Conservation (phyloP, 257 asterid species). For the Nicotiana otophora region DNA sequence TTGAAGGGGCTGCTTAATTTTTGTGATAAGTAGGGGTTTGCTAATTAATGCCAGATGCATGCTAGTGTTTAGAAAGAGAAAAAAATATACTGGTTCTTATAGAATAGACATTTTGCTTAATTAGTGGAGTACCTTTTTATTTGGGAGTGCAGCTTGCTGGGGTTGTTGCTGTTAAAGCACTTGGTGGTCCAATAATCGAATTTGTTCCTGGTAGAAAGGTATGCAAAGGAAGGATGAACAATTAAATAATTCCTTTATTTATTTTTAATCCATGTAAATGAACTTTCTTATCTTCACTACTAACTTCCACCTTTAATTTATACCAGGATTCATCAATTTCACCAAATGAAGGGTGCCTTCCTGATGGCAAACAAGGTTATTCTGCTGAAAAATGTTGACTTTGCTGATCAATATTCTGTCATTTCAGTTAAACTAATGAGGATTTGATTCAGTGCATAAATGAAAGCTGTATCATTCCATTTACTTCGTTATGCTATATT, state of each 20-base stretch:
- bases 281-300: not conserved
- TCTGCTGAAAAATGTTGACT: not conserved
- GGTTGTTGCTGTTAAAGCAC: slow-evolving; percentile 65
- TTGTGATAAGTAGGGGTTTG: not conserved
- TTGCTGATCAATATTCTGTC: not conserved
- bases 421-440: too few relatives aligned
- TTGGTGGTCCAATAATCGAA: slow-evolving; percentile 62
- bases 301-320: not conserved
- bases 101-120: not conserved
- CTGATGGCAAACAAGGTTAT: slow-evolving; percentile 62
- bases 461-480: not conserved
- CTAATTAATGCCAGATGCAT: not conserved
- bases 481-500: not conserved
- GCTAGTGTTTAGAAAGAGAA: not conserved
- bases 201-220: slow-evolving; percentile 81
- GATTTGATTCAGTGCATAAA: not conserved
- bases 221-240: not conserved
- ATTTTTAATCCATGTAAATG: not conserved
- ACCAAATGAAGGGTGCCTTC: slow-evolving; percentile 81
- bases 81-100: not conserved
- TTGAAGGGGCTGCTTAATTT: too few relatives aligned
- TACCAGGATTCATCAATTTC: slow-evolving; percentile 46
- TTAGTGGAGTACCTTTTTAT: not conserved
- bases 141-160: slow-evolving; percentile 65
- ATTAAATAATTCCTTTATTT: not conserved